Conservation (phyloP, 2,329 filamentous ascomycete genomes). For the Colletotrichum costaricense region DNA sequence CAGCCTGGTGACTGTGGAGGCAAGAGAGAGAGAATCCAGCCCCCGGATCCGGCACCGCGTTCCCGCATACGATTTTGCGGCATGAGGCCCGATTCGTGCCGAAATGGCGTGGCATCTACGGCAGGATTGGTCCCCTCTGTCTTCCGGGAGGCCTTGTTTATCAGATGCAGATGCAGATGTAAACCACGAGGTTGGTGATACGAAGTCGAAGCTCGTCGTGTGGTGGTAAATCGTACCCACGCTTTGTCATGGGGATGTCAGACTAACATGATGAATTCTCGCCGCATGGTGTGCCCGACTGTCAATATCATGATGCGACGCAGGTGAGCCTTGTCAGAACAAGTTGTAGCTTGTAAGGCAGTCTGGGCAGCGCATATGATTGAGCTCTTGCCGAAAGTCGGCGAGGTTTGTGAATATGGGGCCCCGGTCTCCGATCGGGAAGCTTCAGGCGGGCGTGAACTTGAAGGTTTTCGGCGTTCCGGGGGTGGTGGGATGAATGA, state of each 20-base stretch:
- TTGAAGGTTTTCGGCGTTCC: not conserved
- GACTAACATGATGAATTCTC: too few relatives aligned
- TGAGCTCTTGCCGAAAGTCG: not conserved
- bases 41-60: constrained; percentile 15
- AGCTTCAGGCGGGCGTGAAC: not conserved
- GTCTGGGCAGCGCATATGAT: not conserved
- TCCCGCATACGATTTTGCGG: constrained; percentile 10
- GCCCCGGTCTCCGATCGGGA: not conserved
- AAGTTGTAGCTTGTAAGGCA: too few relatives aligned
- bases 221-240: not conserved
- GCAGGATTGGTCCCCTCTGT: not conserved
- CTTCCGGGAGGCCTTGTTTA: not conserved
- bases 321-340: not conserved
- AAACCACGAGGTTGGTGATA: constrained; percentile 13
- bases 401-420: not conserved
- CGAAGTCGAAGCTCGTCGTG: constrained; percentile 7
- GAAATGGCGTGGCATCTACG: not conserved
- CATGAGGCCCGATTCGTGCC: not conserved
- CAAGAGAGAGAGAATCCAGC: not conserved
- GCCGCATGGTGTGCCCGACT: not conserved
- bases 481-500: constrained; percentile 1
- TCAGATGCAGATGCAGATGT: not conserved
- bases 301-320: not conserved
- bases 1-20: too few relatives aligned
- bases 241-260: not conserved